These are phyloP conservation scores for Aspergillus tanneri DNA, from an alignment of 2,329 filamentous ascomycete species.

Conservation along the genomic window DNA sequence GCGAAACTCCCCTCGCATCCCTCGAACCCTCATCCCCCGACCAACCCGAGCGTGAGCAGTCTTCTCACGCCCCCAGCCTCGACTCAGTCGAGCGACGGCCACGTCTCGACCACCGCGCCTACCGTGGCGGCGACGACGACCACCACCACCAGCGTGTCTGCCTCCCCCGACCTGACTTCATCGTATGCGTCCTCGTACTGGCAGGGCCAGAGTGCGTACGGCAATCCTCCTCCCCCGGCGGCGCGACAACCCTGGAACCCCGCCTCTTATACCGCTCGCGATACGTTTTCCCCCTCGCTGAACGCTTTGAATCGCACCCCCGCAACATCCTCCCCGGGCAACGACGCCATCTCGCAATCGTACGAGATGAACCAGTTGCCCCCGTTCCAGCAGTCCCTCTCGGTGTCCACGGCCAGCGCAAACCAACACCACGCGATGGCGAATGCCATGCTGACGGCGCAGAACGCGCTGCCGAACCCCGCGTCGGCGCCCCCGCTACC, in stretches of 20 bases:
- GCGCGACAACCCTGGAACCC: constrained; percentile 49
- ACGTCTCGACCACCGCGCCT: constrained; percentile 37
- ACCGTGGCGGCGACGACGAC: constrained; percentile 12
- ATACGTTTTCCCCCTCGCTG: constrained; percentile 59
- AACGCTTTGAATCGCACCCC: constrained; percentile 54
- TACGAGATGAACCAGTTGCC: constrained; percentile 65
- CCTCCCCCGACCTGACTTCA: constrained; percentile 48
- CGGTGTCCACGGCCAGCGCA: constrained; percentile 53
- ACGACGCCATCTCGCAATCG: constrained; percentile 64
- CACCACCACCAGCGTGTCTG: constrained; percentile 48
- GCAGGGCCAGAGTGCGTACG: constrained; percentile 60
- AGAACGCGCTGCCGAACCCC: constrained; percentile 35
- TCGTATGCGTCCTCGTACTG: constrained; percentile 54
- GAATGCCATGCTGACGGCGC: constrained; percentile 49
- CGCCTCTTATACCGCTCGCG: constrained; percentile 46
- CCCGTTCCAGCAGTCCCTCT: constrained; percentile 60
- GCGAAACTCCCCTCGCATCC: constrained; percentile 52
- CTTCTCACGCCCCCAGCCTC: constrained; percentile 62
- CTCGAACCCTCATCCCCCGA: constrained; percentile 44
- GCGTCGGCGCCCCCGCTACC: constrained; percentile 53
- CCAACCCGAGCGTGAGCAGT: constrained; percentile 58
- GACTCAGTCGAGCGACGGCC: constrained; percentile 52
- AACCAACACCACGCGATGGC: constrained; percentile 45
- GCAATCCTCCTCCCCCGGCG: constrained; percentile 48
- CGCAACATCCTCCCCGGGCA: constrained; percentile 59